Evolutionary conservation across 2,329 filamentous ascomycete species (phyloP).

Genomic region (Aspergillus jensenii): DNA sequence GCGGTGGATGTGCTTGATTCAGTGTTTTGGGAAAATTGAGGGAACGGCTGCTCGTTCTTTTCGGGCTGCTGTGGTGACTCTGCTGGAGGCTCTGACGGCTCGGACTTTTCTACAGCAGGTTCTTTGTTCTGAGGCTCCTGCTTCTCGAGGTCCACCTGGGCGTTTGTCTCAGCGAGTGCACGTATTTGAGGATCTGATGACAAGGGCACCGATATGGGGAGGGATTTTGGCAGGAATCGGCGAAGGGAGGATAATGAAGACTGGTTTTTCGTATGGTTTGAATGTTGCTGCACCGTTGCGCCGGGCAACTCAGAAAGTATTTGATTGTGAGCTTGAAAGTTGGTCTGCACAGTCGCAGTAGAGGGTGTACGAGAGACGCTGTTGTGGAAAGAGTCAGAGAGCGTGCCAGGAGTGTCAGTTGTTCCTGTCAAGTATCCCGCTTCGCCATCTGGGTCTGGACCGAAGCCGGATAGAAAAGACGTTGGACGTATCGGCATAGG

Average conservation of each 20-base stretch:
- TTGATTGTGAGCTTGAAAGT: conserved; percentile 17
- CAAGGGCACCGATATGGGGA: conserved; percentile 29
- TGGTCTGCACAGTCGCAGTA: conserved; percentile 23
- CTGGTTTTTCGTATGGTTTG: conserved; percentile 30
- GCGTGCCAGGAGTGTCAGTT: conserved; percentile 23
- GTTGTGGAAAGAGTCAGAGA: conserved; percentile 22
- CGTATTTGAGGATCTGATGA: conserved; percentile 40
- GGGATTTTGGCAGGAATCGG: conserved; percentile 33
- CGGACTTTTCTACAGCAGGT: not conserved
- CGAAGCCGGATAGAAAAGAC: conserved; percentile 30
- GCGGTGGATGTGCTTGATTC: not conserved
- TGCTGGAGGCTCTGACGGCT: not conserved
- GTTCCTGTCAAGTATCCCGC: conserved; percentile 32
- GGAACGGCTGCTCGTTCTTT: not conserved
- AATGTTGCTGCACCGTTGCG: conserved; percentile 20
- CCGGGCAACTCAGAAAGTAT: conserved; percentile 21
- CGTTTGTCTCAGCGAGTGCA: conserved; percentile 30
- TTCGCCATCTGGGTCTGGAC: conserved; percentile 27
- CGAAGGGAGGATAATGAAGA: conserved; percentile 37
- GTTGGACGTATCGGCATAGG: conserved; percentile 29
- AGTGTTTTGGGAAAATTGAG: not conserved
- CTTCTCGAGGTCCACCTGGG: conserved; percentile 29
- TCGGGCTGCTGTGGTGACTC: not conserved
- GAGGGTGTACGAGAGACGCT: conserved; percentile 35
- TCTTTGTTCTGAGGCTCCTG: conserved; percentile 17